These are phyloP conservation scores for Hansenula sp. DNA, from an alignment of 1,139 yeast genomes.

Conservation along the genomic window DNA sequence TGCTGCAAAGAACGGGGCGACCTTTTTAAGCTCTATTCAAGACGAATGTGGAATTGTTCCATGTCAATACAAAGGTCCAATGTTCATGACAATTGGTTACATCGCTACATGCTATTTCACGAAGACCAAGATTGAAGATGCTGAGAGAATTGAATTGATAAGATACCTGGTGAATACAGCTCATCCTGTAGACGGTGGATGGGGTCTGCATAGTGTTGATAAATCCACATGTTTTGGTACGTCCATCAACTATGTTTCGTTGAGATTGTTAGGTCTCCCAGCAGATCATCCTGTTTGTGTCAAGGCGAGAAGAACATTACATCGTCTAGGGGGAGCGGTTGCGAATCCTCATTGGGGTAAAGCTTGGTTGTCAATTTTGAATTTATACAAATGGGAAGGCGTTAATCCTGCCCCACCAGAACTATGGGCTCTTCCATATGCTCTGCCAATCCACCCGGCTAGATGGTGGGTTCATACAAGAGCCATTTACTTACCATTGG, in stretches of 20 bases:
- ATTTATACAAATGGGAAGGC: conserved; percentile 90
- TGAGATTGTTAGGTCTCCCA: conserved; percentile 74
- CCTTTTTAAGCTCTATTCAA: conserved; percentile 65
- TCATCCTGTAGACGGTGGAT: conserved; percentile 99
- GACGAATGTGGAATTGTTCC: conserved; percentile 86
- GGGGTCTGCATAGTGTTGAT: conserved; percentile 94
- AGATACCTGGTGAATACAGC: conserved; percentile 85
- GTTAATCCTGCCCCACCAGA: conserved; percentile 99
- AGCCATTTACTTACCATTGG: conserved; percentile 85
- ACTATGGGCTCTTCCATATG: conserved; percentile 82
- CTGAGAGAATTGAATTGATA: conserved; percentile 63
- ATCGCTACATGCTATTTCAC: conserved; percentile 73
- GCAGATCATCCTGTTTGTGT: conserved; percentile 72
- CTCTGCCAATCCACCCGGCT: conserved; percentile 85
- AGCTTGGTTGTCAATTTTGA: conserved; percentile 78
- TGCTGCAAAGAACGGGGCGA: conserved; percentile 73
- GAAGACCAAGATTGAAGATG: conserved; percentile 63
- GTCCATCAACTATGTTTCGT: conserved; percentile 72
- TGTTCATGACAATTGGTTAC: conserved; percentile 94
- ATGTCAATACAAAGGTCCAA: conserved; percentile 93
- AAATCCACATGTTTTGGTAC: conserved; percentile 97
- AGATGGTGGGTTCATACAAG: conserved; percentile 99
- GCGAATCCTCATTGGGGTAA: conserved; percentile 98
- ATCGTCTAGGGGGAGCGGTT: conserved; percentile 80
- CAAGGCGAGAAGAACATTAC: conserved; percentile 74